Evolutionary conservation across 2,329 filamentous ascomycete species (phyloP), one percentile per base, ranked within the genome.

Genomic region (Paraphoma sp.): DNA sequence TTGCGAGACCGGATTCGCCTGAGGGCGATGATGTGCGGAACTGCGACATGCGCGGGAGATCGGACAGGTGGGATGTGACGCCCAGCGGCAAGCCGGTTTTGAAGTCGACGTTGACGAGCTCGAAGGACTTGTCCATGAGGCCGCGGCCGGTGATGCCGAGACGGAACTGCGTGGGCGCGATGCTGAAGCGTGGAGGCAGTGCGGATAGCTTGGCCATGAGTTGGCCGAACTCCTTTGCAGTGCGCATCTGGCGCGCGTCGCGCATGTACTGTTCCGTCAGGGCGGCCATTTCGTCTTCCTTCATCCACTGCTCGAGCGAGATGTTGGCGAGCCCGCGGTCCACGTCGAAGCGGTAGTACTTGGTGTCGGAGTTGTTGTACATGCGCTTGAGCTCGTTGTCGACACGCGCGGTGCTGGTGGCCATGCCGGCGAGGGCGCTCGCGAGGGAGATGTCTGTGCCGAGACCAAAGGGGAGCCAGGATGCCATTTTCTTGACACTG

Each of bases 301-400:
- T 73, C 74, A 77, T 77, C 74, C 75, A 78, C 55, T 78, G 73
- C 60, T 78, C 76, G 6, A 78, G 69, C 12, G 64, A 71, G 28
- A 77, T 63, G 42, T 78, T 72, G 29, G 70, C 74, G 17, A 78
- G 69, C 4, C 76, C 75, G n/a, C 73, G 70, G 51, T 78, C 74
- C 2, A 78, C 76, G 51, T 78, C 75, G 58, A 77, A 77, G 31
- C 76, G 74, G 61, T 69, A 76, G 62, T 78, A 77, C 4, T 59
- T 64, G 1, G 75, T 78, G n/a, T 64, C 63, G 0, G 63, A 68
- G 54, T 71, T 69, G 64, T 69, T 73, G 64, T 77, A 77, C 74
- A 76, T 77, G 43, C 76, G 70, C 51, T 75, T 72, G 73, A 78
- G 75, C 53, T 78, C 76, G 56, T 78, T 78, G 60, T 78, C 74